Base-by-base conservation (phyloP, 345 rosid genomes). In the Trapa incisa region DNA sequence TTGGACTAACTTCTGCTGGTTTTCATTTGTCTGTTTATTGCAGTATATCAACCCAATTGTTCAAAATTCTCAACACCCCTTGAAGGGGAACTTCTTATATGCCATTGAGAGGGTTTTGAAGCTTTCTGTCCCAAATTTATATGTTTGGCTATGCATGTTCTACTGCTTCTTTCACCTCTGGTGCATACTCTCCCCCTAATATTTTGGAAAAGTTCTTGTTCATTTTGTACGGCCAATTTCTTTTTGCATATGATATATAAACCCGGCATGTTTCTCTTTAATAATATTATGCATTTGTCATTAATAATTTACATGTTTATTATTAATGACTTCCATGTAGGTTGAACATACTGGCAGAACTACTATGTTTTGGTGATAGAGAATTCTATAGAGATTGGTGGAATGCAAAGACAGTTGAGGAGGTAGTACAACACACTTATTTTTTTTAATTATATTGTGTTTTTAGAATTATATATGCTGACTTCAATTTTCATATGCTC, bases 71-170 rank as follows among this genome's bases (percentile, higher is more conserved):
- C 87, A 87, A 70, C 99, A 95, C 71, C 99, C 99, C 41, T 76
- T 95, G 75, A 95, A 91, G 77, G 97, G 96, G 71, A 75, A 89
- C 77, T 79, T 91, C 65, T 70, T 95, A 57, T 83, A 95, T 73
- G 97, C 87, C 68, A 65, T 87, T 62, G 96, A 95, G 85, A 91
- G 99, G 80, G 87, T 91, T 71, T 75, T 95, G 92, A 95, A 91
- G 85, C 97, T 95, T 65, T 95, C 99, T 16, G 89, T 95, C 75
- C 99, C 97, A 60, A 87, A 76, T 72, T 76, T 91, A 75, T 94
- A 94, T 36, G 99, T 94, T 68, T 94, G 99, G 97, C 99, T 94
- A 70, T 91, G 97, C 87, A 86, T 87, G 99, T 94, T 89, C 89
- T 91, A 94, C 84, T 89, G 96, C 83, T 84, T 91, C 71, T 94